phyloP scores from a whole-genome alignment of 495 filamentous ascomycete species.

The Amphirosellinia nigrospora region DNA sequence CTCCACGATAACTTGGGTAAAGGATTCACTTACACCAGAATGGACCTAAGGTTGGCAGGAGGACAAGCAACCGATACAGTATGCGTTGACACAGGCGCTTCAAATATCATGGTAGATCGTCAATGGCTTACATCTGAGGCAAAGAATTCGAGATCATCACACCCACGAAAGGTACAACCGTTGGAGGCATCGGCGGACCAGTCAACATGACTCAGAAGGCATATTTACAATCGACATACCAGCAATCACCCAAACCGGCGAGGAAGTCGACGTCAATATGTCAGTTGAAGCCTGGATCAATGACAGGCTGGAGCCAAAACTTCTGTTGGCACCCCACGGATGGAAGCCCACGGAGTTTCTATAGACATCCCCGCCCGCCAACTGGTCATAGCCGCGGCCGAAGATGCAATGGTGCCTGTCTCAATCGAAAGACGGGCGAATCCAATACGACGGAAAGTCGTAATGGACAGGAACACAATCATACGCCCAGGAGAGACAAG shows the following conservation, averaged over 20 bases:
- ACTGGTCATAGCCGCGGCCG: not conserved
- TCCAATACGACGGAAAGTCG: not conserved
- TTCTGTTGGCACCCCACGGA: not conserved
- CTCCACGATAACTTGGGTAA: too few relatives aligned
- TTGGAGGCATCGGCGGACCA: not conserved
- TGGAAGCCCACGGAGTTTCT: not conserved
- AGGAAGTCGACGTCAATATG: not conserved
- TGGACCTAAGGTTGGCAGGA: not conserved
- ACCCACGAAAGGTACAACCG: not conserved
- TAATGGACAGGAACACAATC: not conserved
- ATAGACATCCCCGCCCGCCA: not conserved
- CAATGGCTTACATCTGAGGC: not conserved
- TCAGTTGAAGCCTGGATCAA: not conserved
- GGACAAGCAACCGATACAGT: not conserved
- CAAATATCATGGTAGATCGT: not conserved
- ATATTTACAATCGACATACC: not conserved
- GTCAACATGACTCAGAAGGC: not conserved
- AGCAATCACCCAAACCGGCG: not conserved
- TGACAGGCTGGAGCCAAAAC: not conserved
- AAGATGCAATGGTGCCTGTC: not conserved
- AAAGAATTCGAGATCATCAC: not conserved
- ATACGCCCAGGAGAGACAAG: not conserved
- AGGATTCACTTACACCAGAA: not conserved
- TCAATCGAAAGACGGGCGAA: not conserved
- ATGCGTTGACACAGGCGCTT: not conserved